Evolutionary conservation across 73 alveolate genomes (phyloP).

Genomic region (Tetrahymena borealis): DNA sequence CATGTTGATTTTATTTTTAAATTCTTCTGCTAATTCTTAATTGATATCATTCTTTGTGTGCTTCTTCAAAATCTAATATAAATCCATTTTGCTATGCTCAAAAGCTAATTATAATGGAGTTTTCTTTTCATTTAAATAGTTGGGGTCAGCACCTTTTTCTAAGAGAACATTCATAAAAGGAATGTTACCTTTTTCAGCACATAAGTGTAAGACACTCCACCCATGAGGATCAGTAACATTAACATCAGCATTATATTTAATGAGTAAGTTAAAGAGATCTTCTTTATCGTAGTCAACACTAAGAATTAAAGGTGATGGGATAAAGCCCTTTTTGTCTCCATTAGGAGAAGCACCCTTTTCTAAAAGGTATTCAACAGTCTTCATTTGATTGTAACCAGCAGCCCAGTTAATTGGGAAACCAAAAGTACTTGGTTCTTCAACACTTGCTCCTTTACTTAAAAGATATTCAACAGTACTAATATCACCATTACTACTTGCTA

Average conservation of each 20-base stretch:
- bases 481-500: background rate
- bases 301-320: conserved; percentile 12
- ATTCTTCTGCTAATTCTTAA: background rate
- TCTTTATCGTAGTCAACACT: conserved; percentile 14
- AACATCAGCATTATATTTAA: conserved; percentile 10
- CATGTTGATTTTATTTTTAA: background rate
- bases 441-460: conserved; percentile 8
- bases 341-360: conserved; percentile 30
- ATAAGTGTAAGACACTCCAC: conserved; percentile 28
- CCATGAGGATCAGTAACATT: conserved; percentile 23
- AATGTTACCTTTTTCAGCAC: conserved; percentile 34
- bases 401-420: conserved; percentile 35
- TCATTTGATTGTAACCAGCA: conserved; percentile 5
- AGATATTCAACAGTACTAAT: conserved; percentile 11
- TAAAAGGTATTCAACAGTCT: conserved; percentile 5
- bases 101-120: conserved; percentile 24
- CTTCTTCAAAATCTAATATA: background rate
- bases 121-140: conserved; percentile 5
- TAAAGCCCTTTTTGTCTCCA: background rate
- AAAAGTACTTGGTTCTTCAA: conserved; percentile 9
- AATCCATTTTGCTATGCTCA: conserved; percentile 21
- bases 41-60: background rate
- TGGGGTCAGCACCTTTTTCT: conserved; percentile 12
- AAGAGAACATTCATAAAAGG: background rate
- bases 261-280: conserved; percentile 12